A percentile compares a stretch with the other conserved stretches of the same genome.
Conservation (phyloP, 2,329 filamentous ascomycete species). For the Ophiobolus disseminans region DNA sequence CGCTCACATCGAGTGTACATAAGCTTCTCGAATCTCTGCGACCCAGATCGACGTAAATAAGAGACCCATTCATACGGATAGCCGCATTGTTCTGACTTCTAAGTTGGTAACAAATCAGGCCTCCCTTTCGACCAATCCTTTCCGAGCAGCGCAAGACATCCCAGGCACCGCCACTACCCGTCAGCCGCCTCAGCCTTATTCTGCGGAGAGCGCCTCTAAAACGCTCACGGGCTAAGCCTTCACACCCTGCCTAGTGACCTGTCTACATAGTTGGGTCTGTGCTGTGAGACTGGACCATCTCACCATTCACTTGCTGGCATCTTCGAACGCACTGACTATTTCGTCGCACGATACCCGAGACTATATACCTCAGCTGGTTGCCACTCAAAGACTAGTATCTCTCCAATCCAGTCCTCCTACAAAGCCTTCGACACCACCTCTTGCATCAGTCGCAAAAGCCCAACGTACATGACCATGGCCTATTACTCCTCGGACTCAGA, state of each 20-base stretch:
- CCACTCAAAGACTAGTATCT: slow-evolving; percentile 23
- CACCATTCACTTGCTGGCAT: slow-evolving; percentile 32
- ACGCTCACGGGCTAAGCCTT: slow-evolving; percentile 40
- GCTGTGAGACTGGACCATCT: slow-evolving; percentile 40
- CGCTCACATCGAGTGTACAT: slow-evolving; percentile 31
- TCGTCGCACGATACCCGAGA: slow-evolving; percentile 36
- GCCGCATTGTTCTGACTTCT: slow-evolving; percentile 26
- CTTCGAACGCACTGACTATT: slow-evolving; percentile 40
- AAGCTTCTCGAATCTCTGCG: slow-evolving; percentile 35
- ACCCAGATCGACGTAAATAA: slow-evolving; percentile 32
- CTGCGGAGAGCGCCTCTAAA: slow-evolving; percentile 39
- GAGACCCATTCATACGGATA: slow-evolving; percentile 18
- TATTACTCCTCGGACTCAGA: slow-evolving; percentile 48
- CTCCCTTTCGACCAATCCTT: slow-evolving; percentile 37
- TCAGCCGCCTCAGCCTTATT: slow-evolving; percentile 46
- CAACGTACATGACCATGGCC: slow-evolving; percentile 36
- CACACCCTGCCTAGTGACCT: slow-evolving; percentile 41
- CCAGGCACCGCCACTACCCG: slow-evolving; percentile 46
- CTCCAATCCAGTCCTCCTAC: slow-evolving; percentile 13
- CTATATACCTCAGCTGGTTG: slow-evolving; percentile 28
- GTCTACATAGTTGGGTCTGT: slow-evolving; percentile 35
- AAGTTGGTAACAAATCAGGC: slow-evolving; percentile 38
- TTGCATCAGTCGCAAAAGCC: background rate
- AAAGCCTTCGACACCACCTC: slow-evolving; percentile 7
- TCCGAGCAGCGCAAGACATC: slow-evolving; percentile 43